Evolutionary conservation across 2,329 filamentous ascomycete species (phyloP).

Genomic region (Calonectria pseudoreteaudii): DNA sequence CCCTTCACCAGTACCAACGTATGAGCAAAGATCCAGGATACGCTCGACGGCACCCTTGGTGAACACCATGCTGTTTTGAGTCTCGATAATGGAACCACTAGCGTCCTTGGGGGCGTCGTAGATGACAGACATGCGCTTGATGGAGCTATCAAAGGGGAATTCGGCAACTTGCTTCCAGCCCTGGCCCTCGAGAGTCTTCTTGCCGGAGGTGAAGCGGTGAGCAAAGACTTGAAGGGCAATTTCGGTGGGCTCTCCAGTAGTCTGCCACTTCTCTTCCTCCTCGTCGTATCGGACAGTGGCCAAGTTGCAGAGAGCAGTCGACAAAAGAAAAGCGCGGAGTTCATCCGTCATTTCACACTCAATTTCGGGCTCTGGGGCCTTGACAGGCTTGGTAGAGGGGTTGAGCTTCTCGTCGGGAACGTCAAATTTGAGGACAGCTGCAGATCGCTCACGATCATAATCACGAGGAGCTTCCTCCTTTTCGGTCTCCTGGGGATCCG

Average conservation of each 20-base stretch:
- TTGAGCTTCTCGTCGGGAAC: constrained; percentile 68
- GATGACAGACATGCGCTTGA: constrained; percentile 85
- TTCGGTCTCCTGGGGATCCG: constrained; percentile 44
- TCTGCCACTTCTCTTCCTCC: constrained; percentile 70
- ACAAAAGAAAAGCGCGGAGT: constrained; percentile 64
- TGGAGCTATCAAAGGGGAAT: constrained; percentile 82
- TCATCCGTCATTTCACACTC: constrained; percentile 61
- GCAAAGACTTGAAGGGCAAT: constrained; percentile 82
- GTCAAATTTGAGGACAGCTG: constrained; percentile 71
- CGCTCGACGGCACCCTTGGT: constrained; percentile 74
- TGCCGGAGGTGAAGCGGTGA: constrained; percentile 72
- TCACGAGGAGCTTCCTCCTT: constrained; percentile 61
- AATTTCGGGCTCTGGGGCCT: constrained; percentile 45
- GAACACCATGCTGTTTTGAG: constrained; percentile 64
- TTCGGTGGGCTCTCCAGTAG: constrained; percentile 79
- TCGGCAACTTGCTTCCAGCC: constrained; percentile 76
- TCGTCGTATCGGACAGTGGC: constrained; percentile 69
- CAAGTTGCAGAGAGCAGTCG: constrained; percentile 74
- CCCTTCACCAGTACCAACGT: constrained; percentile 56
- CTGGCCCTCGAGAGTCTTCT: constrained; percentile 61
- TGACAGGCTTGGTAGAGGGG: constrained; percentile 41
- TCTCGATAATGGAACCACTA: constrained; percentile 51
- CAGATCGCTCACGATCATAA: constrained; percentile 70
- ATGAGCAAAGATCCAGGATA: constrained; percentile 67
- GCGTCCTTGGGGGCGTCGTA: constrained; percentile 65